phyloP scores from a whole-genome alignment of 495 filamentous ascomycete genomes.

The Chaetomium tenue region DNA sequence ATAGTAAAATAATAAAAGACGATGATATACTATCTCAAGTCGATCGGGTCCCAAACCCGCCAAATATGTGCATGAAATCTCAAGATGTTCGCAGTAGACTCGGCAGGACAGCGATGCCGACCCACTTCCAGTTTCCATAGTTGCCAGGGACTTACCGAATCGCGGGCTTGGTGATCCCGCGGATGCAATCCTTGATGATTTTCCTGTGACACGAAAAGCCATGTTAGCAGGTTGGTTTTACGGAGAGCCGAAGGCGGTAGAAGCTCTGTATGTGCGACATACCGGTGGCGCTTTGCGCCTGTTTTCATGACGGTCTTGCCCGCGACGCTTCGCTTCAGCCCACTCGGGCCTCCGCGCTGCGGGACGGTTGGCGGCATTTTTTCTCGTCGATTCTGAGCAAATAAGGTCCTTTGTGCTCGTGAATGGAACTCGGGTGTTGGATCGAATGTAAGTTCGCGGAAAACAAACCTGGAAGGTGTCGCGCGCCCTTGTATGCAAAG shows the following conservation, averaged over 20 bases:
- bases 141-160: conserved; percentile 73
- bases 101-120: neutral
- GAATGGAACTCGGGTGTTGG: neutral
- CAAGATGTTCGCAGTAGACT: neutral
- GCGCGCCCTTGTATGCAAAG: neutral
- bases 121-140: no score
- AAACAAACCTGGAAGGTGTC: neutral
- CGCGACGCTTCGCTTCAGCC: conserved; percentile 16
- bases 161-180: conserved; percentile 62
- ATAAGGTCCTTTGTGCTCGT: neutral
- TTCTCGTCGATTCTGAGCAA: neutral
- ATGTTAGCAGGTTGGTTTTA: neutral
- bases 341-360: conserved; percentile 27
- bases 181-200: conserved; percentile 59
- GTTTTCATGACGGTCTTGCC: conserved; percentile 25
- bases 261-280: conserved; percentile 2
- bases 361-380: conserved; percentile 30
- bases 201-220: conserved; percentile 44
- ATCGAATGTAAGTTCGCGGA: neutral
- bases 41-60: neutral
- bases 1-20: no score
- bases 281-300: conserved; percentile 37
- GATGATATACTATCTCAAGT: no score
- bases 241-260: neutral
- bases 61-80: neutral